Conservation (phyloP, 176 grass and related monocot genomes). For the Elaeis guineensis region DNA sequence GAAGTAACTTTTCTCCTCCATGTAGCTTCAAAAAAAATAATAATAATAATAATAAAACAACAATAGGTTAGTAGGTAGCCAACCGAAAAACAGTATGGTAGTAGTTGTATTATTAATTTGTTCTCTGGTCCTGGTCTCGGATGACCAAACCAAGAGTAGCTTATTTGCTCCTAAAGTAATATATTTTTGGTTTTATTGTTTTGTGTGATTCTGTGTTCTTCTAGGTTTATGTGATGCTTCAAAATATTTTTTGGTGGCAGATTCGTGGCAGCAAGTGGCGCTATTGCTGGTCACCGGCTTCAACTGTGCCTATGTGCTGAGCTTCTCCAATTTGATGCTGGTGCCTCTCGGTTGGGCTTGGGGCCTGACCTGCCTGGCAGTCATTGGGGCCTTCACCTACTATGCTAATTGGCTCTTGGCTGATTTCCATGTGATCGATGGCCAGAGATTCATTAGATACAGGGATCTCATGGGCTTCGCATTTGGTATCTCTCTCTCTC, state of each 20-base stretch:
- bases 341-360: slow-evolving; percentile 65
- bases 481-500: slow-evolving; percentile 30
- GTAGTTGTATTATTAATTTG: no score
- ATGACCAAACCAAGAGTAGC: no score
- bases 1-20: no score
- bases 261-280: slow-evolving; percentile 73
- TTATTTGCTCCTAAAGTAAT: no score
- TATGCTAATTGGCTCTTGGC: slow-evolving; percentile 82
- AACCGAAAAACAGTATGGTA: no score
- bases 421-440: slow-evolving; percentile 51
- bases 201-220: no score
- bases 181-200: no score
- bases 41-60: no score
- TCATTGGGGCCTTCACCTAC: slow-evolving; percentile 39
- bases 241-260: not conserved
- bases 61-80: no score
- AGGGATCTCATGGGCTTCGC: slow-evolving; percentile 78
- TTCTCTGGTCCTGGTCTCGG: no score
- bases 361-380: slow-evolving; percentile 50
- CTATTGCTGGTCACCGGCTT: slow-evolving; percentile 59
- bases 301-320: slow-evolving; percentile 96
- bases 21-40: no score
- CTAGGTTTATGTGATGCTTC: no score
- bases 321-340: slow-evolving; percentile 85
- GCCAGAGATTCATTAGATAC: slow-evolving; percentile 70